phyloP scores from a whole-genome alignment of 768 basidiomycete species.

The Omphalotus guepiniiformis region DNA sequence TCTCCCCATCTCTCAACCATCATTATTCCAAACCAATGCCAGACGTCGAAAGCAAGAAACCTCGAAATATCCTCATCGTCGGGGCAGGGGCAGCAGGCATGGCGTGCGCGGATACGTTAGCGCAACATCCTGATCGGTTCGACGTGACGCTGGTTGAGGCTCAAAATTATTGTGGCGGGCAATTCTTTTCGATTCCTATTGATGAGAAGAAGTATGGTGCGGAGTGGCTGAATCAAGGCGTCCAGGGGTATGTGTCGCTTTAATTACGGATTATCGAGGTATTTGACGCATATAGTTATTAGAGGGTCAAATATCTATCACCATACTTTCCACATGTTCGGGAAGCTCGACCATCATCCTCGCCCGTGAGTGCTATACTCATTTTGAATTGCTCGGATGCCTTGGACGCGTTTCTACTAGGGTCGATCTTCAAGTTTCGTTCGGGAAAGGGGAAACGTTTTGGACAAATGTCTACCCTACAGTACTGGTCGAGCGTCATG shows the following conservation, averaged over 20 bases:
- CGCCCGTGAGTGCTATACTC: constrained; percentile 6
- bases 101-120: constrained; percentile 8
- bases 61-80: too few relatives aligned
- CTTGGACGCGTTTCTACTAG: constrained; percentile 2
- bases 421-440: constrained; percentile 10
- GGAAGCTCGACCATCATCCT: constrained; percentile 6
- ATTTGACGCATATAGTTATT: not conserved
- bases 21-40: too few relatives aligned
- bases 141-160: constrained; percentile 10
- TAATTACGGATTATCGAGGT: not conserved
- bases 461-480: constrained; percentile 37
- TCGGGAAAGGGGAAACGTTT: constrained; percentile 18
- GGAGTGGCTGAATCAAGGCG: constrained; percentile 11
- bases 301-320: constrained; percentile 11
- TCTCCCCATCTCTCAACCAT: too few relatives aligned
- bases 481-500: constrained; percentile 22
- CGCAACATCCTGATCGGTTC: constrained; percentile 11
- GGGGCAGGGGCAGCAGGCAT: constrained; percentile 11
- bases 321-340: constrained; percentile 9
- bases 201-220: constrained; percentile 6
- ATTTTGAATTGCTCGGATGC: not conserved
- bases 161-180: constrained; percentile 10
- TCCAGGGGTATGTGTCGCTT: constrained; percentile 6
- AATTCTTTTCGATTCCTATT: constrained; percentile 11
- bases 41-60: too few relatives aligned